Evolutionary conservation across 2,329 filamentous ascomycete species (phyloP), one percentile per base, ranked within the genome.

Genomic region (Aspergillus flavus): DNA sequence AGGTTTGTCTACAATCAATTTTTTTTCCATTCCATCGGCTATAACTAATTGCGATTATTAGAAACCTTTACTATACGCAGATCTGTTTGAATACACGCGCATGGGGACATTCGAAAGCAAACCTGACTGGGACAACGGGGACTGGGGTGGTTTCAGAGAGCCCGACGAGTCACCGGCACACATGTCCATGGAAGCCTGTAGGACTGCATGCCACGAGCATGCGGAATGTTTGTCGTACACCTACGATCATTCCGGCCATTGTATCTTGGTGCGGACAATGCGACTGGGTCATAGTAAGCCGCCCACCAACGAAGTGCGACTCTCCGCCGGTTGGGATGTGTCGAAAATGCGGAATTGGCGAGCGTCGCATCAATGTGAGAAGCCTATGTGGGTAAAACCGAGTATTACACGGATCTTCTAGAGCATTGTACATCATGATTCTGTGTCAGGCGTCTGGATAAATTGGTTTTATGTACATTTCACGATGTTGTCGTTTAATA

Each of bases 121-220:
- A 28, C 32, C 61, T 6, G 68, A 76, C 45, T 77, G 76, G 76
- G 70, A 75, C 53, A 79, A 78, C 57, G 70, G 68, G n/a, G 74
- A 72, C 23, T 78, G 72, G 73, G 70, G 72, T 36, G 71, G 73
- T n/a, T 68, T 69, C 30, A 68, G 68, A 28, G 68, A 75, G 43
- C 68, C 71, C 19, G 64, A 66, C 16, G 70, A 72, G 11, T 72
- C 70, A 2, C 61, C 68, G 2, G 67, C 69, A 11, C 72, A 78
- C 59, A 56, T 50, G 6, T 77, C 72, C 9, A 56, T 72, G 43
- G 66, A 71, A 4, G 68, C 71, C n/a, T 78, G 76, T 57, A 64
- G 68, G 10, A 57, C 43, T 10, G 67, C 68, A 12, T 73, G 71
- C 50, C 68, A 72, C 30, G 53, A 65, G 10, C 62, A 66, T 48